Conservation (phyloP, 2,329 filamentous ascomycete species). For the Biscogniauxia marginata region DNA sequence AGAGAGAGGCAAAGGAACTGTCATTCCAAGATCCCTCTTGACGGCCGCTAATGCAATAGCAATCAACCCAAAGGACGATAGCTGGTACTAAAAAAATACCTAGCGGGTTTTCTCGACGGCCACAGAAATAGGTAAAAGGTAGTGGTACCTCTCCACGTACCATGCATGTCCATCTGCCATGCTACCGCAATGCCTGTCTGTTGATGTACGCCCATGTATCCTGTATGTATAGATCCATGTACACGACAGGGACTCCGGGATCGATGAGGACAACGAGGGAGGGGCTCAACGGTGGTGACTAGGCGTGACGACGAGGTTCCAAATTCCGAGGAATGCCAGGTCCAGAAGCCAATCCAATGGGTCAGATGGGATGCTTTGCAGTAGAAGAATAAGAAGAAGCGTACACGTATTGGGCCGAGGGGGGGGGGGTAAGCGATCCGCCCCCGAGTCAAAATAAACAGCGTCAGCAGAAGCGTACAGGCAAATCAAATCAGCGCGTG, state of each 20-base stretch:
- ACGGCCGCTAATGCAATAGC: slow-evolving; percentile 41
- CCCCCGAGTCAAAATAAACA: slow-evolving; percentile 22
- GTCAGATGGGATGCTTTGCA: slow-evolving; percentile 17
- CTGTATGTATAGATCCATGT: slow-evolving; percentile 32
- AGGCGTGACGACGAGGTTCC: slow-evolving; percentile 22
- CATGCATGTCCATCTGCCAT: slow-evolving; percentile 38
- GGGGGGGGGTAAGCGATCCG: slow-evolving; percentile 30
- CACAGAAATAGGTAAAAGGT: slow-evolving; percentile 19
- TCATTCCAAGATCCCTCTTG: slow-evolving; percentile 30
- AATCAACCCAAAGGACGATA: slow-evolving; percentile 35
- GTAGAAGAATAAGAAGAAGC: slow-evolving; percentile 10
- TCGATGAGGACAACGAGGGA: slow-evolving; percentile 25
- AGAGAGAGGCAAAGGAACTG: slow-evolving; percentile 25
- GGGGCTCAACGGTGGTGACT: slow-evolving; percentile 13
- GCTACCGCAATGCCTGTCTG: slow-evolving; percentile 34
- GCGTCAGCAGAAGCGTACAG: slow-evolving; percentile 26
- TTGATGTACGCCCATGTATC: slow-evolving; percentile 32
- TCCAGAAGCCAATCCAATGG: slow-evolving; percentile 25
- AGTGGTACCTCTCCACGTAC: slow-evolving; percentile 30
- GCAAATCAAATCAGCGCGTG: slow-evolving; percentile 26
- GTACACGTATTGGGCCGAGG: slow-evolving; percentile 24
- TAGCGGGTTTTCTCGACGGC: slow-evolving; percentile 20
- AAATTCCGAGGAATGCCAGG: slow-evolving; percentile 19
- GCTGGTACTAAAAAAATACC: slow-evolving; percentile 31
- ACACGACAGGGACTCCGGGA: slow-evolving; percentile 30